Evolutionary conservation across 164 flowering plant species (phyloP), one percentile per base, ranked within the genome.

Genomic region (Brasenia schreberi): DNA sequence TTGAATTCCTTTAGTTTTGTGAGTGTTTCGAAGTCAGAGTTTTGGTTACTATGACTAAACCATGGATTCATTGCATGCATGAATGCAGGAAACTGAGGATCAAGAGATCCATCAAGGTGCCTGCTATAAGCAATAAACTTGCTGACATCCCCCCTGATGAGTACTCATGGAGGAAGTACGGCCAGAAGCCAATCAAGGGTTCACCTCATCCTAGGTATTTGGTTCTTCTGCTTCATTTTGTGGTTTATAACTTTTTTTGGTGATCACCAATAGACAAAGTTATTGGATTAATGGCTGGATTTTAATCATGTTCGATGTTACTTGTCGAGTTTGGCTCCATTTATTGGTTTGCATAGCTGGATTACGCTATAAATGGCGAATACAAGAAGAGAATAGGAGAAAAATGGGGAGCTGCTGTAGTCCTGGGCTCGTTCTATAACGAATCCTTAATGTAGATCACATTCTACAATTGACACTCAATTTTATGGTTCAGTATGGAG

Each of bases 131-230:
- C 73, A 94, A 84, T 85, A 94, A 94, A 84, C 82, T 94, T 59
- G 97, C 99, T 10, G 99, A 92, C 77, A 95, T 91, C 42, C 97
- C 99, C 64, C 90, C 96, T 3, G 97, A 94, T 75, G 99, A 89
- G 70, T 91, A 84, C 72, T 89, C 97, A 7, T 91, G 97, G 97
- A 89, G 97, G 75, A 94, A 91, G 73, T 94, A 91, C 74, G 99
- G 97, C 18, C 99, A 94, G 80, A 94, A 94, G 77, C 97, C 97
- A 19, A 94, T 91, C 78, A 91, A 94, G 80, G 97, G 99, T 67
- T 94, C 99, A 67, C 97, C 99, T 63, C 95, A 94, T 45, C 97
- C 99, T 9, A 86, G 99, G 97, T 91, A 82, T 14, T 14, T 14
- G 16, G 10, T 49, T 49, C 56, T 49, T 14, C 56, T 14, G 56